Percentiles rank a stretch among this genome's conserved stretches.
These are phyloP conservation scores for Acacia acuminata DNA, from an alignment of 306 rosid species.

Conservation along the genomic window DNA sequence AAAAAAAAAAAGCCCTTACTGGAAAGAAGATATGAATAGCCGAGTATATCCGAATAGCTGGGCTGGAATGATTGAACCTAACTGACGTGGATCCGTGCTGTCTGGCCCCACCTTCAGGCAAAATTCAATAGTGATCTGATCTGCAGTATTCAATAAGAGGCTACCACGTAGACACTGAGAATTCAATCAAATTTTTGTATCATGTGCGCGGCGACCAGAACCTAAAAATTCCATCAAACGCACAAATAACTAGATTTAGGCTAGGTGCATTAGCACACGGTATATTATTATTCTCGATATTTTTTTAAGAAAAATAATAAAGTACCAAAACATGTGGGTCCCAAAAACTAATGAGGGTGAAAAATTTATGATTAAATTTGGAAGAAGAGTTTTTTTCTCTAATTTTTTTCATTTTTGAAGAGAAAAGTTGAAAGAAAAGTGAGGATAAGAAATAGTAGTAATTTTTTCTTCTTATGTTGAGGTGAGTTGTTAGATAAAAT, in stretches of 20 bases:
- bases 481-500: too few species aligned
- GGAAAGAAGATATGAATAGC: background rate
- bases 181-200: background rate
- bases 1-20: background rate
- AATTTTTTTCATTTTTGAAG: too few species aligned
- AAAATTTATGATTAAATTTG: too few species aligned
- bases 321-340: too few species aligned
- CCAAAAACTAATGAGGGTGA: too few species aligned
- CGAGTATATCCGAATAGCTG: background rate
- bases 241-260: background rate
- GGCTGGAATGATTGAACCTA: slow-evolving; percentile 45
- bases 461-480: too few species aligned
- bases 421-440: too few species aligned
- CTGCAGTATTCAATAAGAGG: slow-evolving; percentile 1
- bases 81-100: slow-evolving; percentile 83
- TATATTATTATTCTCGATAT: too few species aligned
- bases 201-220: slow-evolving; percentile 55
- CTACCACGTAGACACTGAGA: slow-evolving; percentile 26
- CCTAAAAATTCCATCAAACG: background rate
- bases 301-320: too few species aligned
- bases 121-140: slow-evolving; percentile 18
- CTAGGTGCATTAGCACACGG: too few species aligned
- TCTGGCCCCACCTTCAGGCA: slow-evolving; percentile 22
- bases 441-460: too few species aligned
- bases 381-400: too few species aligned